A percentile compares a stretch with the other conserved stretches of the same genome.
Evolutionary conservation across 441 rosid genomes (phyloP).

Genomic region (Erodium moschatum): DNA sequence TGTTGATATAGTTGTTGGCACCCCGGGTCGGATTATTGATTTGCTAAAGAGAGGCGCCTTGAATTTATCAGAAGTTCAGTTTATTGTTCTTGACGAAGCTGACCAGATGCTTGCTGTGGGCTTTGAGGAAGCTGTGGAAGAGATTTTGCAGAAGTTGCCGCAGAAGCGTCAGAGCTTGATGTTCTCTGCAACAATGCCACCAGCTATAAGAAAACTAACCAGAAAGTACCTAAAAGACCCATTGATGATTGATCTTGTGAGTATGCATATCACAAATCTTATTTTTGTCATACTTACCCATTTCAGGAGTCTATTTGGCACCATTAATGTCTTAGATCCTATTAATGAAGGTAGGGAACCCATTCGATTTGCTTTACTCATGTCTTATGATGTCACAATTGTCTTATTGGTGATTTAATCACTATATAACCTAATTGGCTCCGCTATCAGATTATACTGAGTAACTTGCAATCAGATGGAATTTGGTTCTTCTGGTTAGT

Average conservation of each 20-base stretch:
- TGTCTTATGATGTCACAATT: background rate
- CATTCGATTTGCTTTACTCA: background rate
- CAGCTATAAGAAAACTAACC: conserved; percentile 65
- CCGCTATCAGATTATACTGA: too few relatives aligned
- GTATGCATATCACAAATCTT: conserved; percentile 18
- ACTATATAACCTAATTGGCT: background rate
- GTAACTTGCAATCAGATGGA: background rate
- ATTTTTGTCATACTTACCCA: background rate
- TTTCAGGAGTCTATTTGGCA: background rate
- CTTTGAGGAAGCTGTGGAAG: conserved; percentile 84
- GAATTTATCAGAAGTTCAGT: conserved; percentile 64
- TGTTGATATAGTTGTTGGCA: conserved; percentile 83
- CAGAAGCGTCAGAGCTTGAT: conserved; percentile 76
- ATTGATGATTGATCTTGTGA: conserved; percentile 81
- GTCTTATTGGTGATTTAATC: background rate
- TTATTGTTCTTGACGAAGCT: conserved; percentile 88
- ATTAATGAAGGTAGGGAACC: background rate
- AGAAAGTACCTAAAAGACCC: conserved; percentile 71
- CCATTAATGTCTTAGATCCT: too few relatives aligned
- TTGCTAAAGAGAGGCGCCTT: conserved; percentile 75
- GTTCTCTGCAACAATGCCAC: conserved; percentile 98
- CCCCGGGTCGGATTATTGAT: conserved; percentile 95
- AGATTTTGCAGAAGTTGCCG: conserved; percentile 61
- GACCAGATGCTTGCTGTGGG: conserved; percentile 99
- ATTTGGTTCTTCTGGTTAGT: background rate